Base-by-base conservation (phyloP, 176 grass and related monocot species). In the Bonia amplexicaulis region DNA sequence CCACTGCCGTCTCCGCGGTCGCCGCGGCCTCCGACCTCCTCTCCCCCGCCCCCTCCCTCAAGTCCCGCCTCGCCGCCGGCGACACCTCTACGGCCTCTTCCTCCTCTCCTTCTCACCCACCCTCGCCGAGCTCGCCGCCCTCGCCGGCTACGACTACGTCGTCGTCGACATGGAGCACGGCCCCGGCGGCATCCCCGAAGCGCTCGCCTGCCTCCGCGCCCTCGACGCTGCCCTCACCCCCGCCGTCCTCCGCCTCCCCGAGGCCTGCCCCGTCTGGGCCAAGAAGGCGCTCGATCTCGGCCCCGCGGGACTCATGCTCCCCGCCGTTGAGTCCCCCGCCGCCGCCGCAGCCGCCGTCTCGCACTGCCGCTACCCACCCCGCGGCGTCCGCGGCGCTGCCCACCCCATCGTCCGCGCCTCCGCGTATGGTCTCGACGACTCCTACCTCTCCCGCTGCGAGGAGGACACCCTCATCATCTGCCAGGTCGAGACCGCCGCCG, bases 241-340 rank as follows among this genome's bases (percentile, higher is more conserved):
- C 0, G 91, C 93, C 48, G 69, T 98, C 39, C 73, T 98, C 71
- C 93, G 96, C 74, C 81, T 98, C 37, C 91, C 89, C 3, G 96
- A 95, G 80, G 67, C 82, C 6, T 88, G 87, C 82, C 73, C 91
- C 19, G 73, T 87, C 29, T 98, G 93, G 96, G 88, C 96, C 19
- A 98, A 98, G 89, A 98, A 98, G 85, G 93, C 88, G 40, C 88
- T 98, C 79, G 93, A 98, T 89, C 87, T 98, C 42, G 93, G 96
- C 51, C 96, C 96, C 37, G 85, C 92, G 51, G 93, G 89, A 12
- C 71, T 98, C 69, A 98, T 98, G 96, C 86, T 98, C 27, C 96
- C 93, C 27, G 82, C 79, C 22, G 65, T 98, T 63, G 91, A 89
- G 37, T 90, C 89, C 5, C 87, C 89, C 44, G 80, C 62, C 12